Evolutionary conservation across 2,329 filamentous ascomycete genomes (phyloP), one percentile per base, ranked within the genome.

Genomic region (Ceratocystis variospora): DNA sequence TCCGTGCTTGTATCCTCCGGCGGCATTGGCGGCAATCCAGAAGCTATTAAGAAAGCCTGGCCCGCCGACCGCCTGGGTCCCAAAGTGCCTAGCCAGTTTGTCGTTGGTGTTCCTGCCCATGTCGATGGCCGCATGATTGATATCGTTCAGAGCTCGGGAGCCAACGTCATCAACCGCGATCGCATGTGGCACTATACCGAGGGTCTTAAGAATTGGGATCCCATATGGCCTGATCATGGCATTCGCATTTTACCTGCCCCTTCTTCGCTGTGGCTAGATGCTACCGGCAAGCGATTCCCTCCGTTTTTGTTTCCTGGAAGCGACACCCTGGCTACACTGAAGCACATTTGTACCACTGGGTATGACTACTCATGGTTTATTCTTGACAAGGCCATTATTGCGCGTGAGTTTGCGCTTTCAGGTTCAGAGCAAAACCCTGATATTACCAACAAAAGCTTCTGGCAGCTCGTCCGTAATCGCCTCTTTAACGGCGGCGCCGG

Each of bases 101-200:
- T 86, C 53, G 72, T 84, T 15, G 83, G 83, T 6, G 83, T 86
- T 2, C 83, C 83, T 0, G 81, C 81, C 0, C 82, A 86, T 69
- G 83, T 86, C n/a, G 83, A 86, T 69, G 83, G 83, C 1, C 79
- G 82, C 64, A 85, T 85, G 82, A 79, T 86, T 57, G 79, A 75
- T 45, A 84, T 86, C 63, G 73, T 81, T 1, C 78, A 83, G 71
- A 64, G 71, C 0, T 77, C 76, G 1, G 83, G 83, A 7, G 83
- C 80, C 0, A 75, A 78, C 67, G 71, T 85, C 68, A 77, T 86
- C 75, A 86, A 86, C 73, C 77, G 79, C 62, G 83, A 86, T 70
- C 76, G 83, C 55, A 85, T 86, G 83, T 86, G 83, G 83, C 83
- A 86, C 72, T 86, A 86, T 71, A 85, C 82, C 10, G 83, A 86